These are phyloP conservation scores for Termitomyces sp. DNA, from an alignment of 768 basidiomycete genomes.

Conservation along the genomic window DNA sequence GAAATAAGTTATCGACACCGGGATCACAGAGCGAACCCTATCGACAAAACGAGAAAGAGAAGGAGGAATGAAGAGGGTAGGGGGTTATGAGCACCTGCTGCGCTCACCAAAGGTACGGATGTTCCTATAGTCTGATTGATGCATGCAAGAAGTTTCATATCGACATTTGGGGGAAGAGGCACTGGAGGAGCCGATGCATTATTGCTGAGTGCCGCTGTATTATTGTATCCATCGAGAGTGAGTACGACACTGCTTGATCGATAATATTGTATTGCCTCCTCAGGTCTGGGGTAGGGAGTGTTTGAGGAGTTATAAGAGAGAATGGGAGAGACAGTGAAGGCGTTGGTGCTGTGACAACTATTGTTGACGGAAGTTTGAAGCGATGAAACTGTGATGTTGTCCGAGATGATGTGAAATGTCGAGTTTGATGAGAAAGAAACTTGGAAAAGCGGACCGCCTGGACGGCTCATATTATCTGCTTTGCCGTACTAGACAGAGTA, in stretches of 20 bases:
- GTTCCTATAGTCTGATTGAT: neutral
- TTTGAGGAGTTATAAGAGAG: constrained; percentile 20
- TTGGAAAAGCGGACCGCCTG: constrained; percentile 30
- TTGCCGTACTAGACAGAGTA: constrained; percentile 37
- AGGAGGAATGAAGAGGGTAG: neutral
- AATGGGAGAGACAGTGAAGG: neutral
- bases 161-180: neutral
- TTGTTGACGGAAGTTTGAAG: neutral
- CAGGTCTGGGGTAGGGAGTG: constrained; percentile 28
- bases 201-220: constrained; percentile 33
- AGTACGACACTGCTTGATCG: constrained; percentile 57
- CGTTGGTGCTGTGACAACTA: neutral
- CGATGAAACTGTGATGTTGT: constrained; percentile 29
- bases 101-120: neutral
- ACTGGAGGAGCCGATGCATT: neutral
- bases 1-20: neutral
- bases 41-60: neutral
- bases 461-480: constrained; percentile 34
- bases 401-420: constrained; percentile 35
- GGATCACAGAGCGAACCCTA: neutral
- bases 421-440: constrained; percentile 8
- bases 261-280: constrained; percentile 62
- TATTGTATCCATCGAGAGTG: constrained; percentile 62
- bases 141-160: neutral
- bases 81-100: neutral